Conservation (phyloP, 129 eudicot species). For the Deinandra increscens region DNA sequence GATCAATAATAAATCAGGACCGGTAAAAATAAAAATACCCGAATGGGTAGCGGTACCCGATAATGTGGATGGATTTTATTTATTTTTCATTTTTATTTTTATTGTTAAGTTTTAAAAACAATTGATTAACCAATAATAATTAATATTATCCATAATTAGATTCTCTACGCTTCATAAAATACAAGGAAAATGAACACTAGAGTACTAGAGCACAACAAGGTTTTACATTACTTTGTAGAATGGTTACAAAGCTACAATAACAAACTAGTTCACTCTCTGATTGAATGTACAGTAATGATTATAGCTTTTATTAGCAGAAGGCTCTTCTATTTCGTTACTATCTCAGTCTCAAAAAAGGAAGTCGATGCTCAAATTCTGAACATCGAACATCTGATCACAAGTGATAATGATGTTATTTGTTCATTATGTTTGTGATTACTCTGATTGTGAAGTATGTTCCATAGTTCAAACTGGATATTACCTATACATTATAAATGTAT, state of each 20-base stretch:
- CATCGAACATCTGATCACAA: not conserved
- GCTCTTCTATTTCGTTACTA: slow-evolving; percentile 5
- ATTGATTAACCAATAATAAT: too few relatives aligned
- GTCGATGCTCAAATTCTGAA: not conserved
- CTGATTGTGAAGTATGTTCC: not conserved
- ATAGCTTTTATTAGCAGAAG: slow-evolving; percentile 8
- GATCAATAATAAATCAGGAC: too few relatives aligned
- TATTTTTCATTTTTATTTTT: too few relatives aligned
- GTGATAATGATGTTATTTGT: not conserved
- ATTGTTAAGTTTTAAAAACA: too few relatives aligned
- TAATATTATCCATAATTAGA: too few relatives aligned
- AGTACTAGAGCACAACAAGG: not conserved
- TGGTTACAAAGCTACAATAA: not conserved
- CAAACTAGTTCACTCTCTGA: not conserved
- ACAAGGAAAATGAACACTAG: not conserved
- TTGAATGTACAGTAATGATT: not conserved
- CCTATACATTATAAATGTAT: too few relatives aligned
- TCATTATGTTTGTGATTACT: too few relatives aligned
- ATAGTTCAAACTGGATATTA: not conserved
- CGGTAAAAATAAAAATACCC: too few relatives aligned
- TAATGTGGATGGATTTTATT: too few relatives aligned
- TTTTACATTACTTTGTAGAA: slow-evolving; percentile 11
- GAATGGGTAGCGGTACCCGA: too few relatives aligned
- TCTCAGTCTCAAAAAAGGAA: not conserved
- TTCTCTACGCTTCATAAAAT: slow-evolving; percentile 2